These are phyloP conservation scores for Pseudopithomyces chartarum DNA, from an alignment of 2,329 filamentous ascomycete species.

Conservation along the genomic window DNA sequence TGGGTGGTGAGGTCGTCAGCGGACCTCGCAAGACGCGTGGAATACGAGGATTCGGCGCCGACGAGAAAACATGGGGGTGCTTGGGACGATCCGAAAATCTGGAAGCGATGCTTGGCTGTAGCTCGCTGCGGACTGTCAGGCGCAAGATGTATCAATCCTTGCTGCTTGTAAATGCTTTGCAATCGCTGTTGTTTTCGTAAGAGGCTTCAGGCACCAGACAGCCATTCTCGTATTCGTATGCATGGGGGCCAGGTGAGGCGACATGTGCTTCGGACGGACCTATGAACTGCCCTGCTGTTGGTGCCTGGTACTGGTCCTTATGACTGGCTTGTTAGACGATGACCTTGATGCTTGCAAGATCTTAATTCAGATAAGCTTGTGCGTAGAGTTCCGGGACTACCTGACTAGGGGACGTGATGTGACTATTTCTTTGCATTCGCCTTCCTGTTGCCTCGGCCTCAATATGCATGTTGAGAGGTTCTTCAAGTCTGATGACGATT, in stretches of 20 bases:
- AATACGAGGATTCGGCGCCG: slow-evolving; percentile 9
- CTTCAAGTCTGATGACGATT: not conserved
- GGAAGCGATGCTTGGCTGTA: slow-evolving; percentile 1
- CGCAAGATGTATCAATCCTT: not conserved
- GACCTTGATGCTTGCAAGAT: slow-evolving; percentile 1
- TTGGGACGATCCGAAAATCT: not conserved
- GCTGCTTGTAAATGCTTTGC: not conserved
- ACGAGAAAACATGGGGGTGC: not conserved
- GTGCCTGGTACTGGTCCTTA: not conserved
- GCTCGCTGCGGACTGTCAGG: not conserved
- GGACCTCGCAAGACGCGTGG: not conserved
- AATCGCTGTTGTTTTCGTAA: not conserved
- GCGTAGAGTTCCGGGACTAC: not conserved
- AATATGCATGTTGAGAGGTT: not conserved
- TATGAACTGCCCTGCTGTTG: not conserved
- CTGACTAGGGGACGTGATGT: not conserved
- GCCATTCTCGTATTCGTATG: not conserved
- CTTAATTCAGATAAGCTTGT: slow-evolving; percentile 4
- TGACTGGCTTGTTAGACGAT: not conserved
- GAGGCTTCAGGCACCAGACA: not conserved
- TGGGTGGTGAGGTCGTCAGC: not conserved
- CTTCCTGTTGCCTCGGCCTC: not conserved
- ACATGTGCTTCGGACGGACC: not conserved
- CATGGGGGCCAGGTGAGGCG: not conserved
- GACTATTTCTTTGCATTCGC: not conserved